Percentiles rank a stretch among this genome's conserved stretches.
These are phyloP conservation scores for Austroboletus niveus DNA, from an alignment of 1,284 basidiomycete genomes.

Conservation along the genomic window DNA sequence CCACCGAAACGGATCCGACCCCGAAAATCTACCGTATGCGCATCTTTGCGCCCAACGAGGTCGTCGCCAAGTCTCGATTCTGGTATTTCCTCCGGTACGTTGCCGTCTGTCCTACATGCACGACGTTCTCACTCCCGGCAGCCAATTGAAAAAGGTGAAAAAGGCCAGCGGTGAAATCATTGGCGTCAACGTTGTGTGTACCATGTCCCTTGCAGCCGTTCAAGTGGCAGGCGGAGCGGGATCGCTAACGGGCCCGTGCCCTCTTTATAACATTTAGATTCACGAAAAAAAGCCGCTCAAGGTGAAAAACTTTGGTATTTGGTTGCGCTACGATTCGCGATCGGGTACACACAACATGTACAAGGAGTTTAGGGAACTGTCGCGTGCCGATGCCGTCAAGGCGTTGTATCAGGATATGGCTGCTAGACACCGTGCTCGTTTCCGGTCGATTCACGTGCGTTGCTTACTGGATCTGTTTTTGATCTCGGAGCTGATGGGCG, in stretches of 20 bases:
- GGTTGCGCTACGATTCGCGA: slow-evolving; percentile 98
- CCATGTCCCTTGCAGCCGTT: slow-evolving; percentile 68
- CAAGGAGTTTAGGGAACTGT: slow-evolving; percentile 97
- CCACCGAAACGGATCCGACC: slow-evolving; percentile 88
- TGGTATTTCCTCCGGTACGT: slow-evolving; percentile 95
- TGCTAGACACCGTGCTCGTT: slow-evolving; percentile 97
- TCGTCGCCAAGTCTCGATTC: slow-evolving; percentile 99
- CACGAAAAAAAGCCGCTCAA: slow-evolving; percentile 96
- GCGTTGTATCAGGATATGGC: slow-evolving; percentile 99
- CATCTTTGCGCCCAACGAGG: slow-evolving; percentile 98
- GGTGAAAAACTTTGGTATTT: slow-evolving; percentile 99
- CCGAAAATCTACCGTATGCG: slow-evolving; percentile 99
- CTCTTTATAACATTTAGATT: slow-evolving; percentile 58
- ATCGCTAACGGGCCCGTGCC: slow-evolving; percentile 47
- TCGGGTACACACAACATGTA: slow-evolving; percentile 98
- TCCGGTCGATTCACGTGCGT: slow-evolving; percentile 94
- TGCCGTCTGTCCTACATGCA: not conserved
- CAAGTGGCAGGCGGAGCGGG: slow-evolving; percentile 83
- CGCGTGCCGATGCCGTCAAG: slow-evolving; percentile 94
- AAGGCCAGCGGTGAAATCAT: slow-evolving; percentile 99
- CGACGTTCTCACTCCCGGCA: slow-evolving; percentile 26
- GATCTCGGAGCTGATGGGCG: not conserved
- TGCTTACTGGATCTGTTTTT: not conserved
- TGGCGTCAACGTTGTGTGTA: slow-evolving; percentile 94
- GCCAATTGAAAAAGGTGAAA: slow-evolving; percentile 99